These are phyloP conservation scores for Cyamopsis tetragonoloba DNA, from an alignment of 306 rosid species.

Conservation along the genomic window DNA sequence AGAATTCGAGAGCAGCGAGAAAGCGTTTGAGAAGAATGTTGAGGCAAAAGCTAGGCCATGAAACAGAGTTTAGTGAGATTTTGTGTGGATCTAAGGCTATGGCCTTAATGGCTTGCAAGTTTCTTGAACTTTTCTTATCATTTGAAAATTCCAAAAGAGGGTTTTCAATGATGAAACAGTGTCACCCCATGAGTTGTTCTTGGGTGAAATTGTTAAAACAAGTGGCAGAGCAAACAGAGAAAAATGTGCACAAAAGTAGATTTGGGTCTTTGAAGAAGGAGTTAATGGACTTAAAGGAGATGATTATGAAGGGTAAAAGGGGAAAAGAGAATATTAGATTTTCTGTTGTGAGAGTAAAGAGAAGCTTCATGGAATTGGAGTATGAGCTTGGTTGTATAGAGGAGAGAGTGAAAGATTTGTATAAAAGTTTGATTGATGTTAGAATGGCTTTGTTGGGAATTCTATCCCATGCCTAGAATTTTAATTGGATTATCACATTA, in stretches of 20 bases:
- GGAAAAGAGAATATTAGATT: neutral
- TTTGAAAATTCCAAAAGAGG: conserved; percentile 23
- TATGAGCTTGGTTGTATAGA: conserved; percentile 27
- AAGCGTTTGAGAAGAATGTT: conserved; percentile 12
- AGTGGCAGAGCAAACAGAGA: conserved; percentile 11
- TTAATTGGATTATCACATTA: neutral
- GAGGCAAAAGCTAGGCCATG: conserved; percentile 15
- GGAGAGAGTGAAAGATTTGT: conserved; percentile 36
- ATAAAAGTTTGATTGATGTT: conserved; percentile 36
- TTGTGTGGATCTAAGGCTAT: conserved; percentile 31
- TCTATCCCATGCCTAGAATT: conserved; percentile 32
- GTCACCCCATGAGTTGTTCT: conserved; percentile 9
- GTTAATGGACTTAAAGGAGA: conserved; percentile 30
- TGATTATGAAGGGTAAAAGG: conserved; percentile 20
- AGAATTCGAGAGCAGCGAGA: neutral
- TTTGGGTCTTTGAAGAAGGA: conserved; percentile 22
- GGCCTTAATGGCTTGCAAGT: conserved; percentile 28
- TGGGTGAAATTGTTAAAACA: conserved; percentile 27
- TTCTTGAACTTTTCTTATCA: conserved; percentile 31
- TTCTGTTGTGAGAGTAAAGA: conserved; percentile 24
- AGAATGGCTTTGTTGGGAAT: conserved; percentile 45
- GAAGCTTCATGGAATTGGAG: conserved; percentile 27
- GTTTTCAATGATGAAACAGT: neutral
- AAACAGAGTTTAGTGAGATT: conserved; percentile 33
- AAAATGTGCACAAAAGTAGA: conserved; percentile 15